A percentile compares a stretch with the other conserved stretches of the same genome.
These are phyloP conservation scores for Xylariomycetidae sp. DNA, from an alignment of 2,329 filamentous ascomycete species.

Conservation along the genomic window DNA sequence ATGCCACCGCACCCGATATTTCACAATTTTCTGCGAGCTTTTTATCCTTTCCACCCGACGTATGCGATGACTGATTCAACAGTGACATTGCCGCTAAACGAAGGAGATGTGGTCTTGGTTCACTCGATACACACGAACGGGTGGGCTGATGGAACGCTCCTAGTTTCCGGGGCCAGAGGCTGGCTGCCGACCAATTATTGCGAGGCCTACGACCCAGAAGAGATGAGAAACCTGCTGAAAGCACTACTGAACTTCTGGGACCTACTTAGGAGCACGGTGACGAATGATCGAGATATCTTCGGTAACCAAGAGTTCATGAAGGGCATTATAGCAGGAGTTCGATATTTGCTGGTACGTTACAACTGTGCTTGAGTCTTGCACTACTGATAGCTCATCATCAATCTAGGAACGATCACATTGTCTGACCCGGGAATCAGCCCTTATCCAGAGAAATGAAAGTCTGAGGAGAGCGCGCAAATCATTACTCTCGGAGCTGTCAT, in stretches of 20 bases:
- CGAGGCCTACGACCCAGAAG: constrained; percentile 85
- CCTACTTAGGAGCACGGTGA: constrained; percentile 70
- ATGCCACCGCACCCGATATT: constrained; percentile 61
- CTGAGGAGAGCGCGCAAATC: constrained; percentile 81
- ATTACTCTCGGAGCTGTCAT: constrained; percentile 81
- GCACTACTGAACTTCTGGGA: constrained; percentile 92
- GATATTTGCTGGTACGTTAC: constrained; percentile 81
- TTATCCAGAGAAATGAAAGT: constrained; percentile 70
- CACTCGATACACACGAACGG: constrained; percentile 98
- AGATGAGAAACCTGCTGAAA: constrained; percentile 79
- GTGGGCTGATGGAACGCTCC: constrained; percentile 92
- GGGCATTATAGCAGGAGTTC: constrained; percentile 87
- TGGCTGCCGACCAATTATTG: constrained; percentile 99
- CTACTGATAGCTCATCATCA: too few relatives aligned
- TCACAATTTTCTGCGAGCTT: constrained; percentile 90
- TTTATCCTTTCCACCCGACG: constrained; percentile 84
- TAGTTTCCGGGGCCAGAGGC: constrained; percentile 80
- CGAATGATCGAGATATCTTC: constrained; percentile 73
- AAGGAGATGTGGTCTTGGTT: constrained; percentile 88
- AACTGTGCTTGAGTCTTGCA: too few relatives aligned
- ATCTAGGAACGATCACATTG: constrained; percentile 85
- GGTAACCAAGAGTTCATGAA: constrained; percentile 91
- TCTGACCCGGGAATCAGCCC: constrained; percentile 72
- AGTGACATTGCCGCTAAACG: constrained; percentile 81
- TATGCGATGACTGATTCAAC: constrained; percentile 75